A percentile compares a stretch with the other conserved stretches of the same genome.
These are phyloP conservation scores for Nymphaea colorata DNA, from an alignment of 164 flowering plant species.

Conservation along the genomic window DNA sequence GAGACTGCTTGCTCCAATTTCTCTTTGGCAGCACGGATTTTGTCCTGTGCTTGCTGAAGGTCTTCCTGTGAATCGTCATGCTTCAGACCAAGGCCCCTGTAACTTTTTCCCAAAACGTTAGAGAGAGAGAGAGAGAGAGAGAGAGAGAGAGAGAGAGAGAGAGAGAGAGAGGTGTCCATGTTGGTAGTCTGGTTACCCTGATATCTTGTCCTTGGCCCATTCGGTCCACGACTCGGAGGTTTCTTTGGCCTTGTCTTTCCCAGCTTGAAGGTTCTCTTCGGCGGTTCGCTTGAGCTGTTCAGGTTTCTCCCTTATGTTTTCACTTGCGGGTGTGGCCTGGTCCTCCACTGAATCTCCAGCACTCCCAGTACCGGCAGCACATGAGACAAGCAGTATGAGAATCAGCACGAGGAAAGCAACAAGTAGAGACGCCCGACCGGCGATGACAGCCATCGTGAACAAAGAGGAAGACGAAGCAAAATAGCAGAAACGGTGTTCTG, in stretches of 20 bases:
- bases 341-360: neutral
- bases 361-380: neutral
- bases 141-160: slow-evolving; percentile 1
- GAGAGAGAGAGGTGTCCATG: neutral
- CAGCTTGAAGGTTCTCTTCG: neutral
- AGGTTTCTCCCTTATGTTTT: neutral
- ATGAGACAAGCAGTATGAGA: neutral
- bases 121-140: slow-evolving; percentile 1
- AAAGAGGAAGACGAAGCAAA: too few relatives aligned
- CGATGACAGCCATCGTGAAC: neutral
- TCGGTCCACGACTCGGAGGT: neutral
- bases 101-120: neutral
- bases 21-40: neutral
- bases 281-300: neutral
- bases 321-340: neutral
- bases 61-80: neutral
- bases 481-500: too few relatives aligned
- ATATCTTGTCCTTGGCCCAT: slow-evolving; percentile 4
- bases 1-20: neutral
- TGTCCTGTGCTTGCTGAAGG: neutral
- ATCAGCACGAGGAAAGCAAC: neutral
- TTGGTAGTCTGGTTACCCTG: neutral
- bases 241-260: neutral
- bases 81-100: slow-evolving; percentile 1
- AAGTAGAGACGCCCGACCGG: neutral